Base-by-base conservation (phyloP, 192 early-diverging fungal genomes). In the Dimargaris cristalligena region DNA sequence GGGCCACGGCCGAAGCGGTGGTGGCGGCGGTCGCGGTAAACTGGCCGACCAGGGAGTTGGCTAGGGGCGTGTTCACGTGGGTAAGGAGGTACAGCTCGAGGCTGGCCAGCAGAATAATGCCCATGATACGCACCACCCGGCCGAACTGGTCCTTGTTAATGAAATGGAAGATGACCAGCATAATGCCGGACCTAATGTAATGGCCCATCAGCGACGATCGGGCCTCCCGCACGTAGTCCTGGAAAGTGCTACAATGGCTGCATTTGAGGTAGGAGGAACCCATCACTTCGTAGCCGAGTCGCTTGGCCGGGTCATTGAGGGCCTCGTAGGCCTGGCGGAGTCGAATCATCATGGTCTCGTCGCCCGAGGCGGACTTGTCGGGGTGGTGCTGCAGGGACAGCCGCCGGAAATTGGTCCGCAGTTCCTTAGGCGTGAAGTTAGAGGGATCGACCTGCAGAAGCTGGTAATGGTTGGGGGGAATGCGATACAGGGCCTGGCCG, bases 381-480 rank as follows among this genome's bases (percentile, higher is more conserved):
- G 75, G 75, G 62, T 77, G 75, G 50, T 56, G 70, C 45, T 62
- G 20, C 44, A 77, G 62, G 23, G 75, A 68, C 49, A 74, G 49
- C 30, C 61, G 10, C 14, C 65, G 59, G 49, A 65, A 73, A 22
- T 67, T 50, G 25, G 60, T 41, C 46, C 64, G 59, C 16, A 77
- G 60, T 16, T 63, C 62, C 59, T 63, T 64, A 2, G 61, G 44
- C 45, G 67, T 60, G 44, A 60, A 59, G 9, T 28, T 25, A 4
- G 58, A 23, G 10, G 47, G 62, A 20, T 58, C 29, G 14, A 74
- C 31, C 18, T 38, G 30, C 11, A 77, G 58, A 31, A 64, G 23
- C 23, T 68, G 32, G 58, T 77, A 77, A 48, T 61, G 61, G 26
- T 71, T 74, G n/a, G 50, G 55, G 13, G 70, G 72, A n/a, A 77